These are phyloP conservation scores for Posidonia australis DNA, from an alignment of 106 monocot species.

Conservation along the genomic window DNA sequence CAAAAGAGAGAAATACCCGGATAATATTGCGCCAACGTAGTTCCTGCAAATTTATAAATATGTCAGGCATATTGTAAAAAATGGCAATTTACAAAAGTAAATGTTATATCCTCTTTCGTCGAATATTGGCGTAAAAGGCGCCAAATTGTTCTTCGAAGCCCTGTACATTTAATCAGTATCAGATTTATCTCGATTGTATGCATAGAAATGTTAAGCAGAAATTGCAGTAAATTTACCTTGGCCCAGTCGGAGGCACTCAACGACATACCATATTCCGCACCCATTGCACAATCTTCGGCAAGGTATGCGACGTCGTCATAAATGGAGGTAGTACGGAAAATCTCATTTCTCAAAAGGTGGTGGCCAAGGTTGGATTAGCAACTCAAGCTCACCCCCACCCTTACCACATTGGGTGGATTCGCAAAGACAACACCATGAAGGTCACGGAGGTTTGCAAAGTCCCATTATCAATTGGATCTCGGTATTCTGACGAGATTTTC, in stretches of 20 bases:
- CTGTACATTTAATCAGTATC: too few relatives aligned
- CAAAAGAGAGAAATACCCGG: too few relatives aligned
- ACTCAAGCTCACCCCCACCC: neutral
- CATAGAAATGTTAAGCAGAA: too few relatives aligned
- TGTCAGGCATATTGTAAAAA: too few relatives aligned
- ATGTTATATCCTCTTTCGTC: too few relatives aligned
- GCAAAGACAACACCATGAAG: neutral
- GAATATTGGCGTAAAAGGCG: too few relatives aligned
- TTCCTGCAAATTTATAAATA: too few relatives aligned
- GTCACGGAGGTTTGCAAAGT: neutral
- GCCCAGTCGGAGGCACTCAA: neutral
- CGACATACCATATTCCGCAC: neutral
- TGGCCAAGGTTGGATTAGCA: neutral
- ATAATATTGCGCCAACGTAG: too few relatives aligned
- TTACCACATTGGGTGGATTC: conserved; percentile 1
- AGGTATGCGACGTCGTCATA: neutral
- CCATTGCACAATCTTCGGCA: neutral
- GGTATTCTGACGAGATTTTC: neutral
- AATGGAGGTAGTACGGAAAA: conserved; percentile 10
- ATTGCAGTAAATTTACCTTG: too few relatives aligned
- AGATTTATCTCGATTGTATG: too few relatives aligned
- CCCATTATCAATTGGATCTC: conserved; percentile 1
- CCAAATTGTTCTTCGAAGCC: too few relatives aligned
- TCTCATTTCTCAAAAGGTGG: neutral
- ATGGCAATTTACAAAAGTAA: too few relatives aligned